A percentile compares a stretch with the other conserved stretches of the same genome.
These are phyloP conservation scores for Pulveroboletus frians DNA, from an alignment of 768 basidiomycete species.

Conservation along the genomic window DNA sequence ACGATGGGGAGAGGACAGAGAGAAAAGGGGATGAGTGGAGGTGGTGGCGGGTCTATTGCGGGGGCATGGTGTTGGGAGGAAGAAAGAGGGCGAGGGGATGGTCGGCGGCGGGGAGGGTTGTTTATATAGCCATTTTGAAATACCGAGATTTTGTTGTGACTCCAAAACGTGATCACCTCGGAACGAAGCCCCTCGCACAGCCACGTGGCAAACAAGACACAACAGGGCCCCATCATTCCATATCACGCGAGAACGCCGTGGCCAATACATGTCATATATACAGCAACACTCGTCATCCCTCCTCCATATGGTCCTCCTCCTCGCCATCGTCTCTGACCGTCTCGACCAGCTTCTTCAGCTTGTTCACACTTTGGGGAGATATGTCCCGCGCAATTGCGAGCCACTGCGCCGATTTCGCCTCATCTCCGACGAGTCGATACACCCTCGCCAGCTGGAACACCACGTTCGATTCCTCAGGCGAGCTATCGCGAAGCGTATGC, in stretches of 20 bases:
- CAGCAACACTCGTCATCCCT: conserved; percentile 44
- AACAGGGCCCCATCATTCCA: conserved; percentile 14
- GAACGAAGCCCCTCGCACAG: conserved; percentile 29
- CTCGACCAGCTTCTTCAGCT: conserved; percentile 75
- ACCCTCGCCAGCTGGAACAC: conserved; percentile 93
- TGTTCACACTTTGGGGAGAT: conserved; percentile 82
- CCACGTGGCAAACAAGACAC: conserved; percentile 23
- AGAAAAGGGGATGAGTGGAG: conserved; percentile 7
- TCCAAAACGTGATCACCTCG: conserved; percentile 27
- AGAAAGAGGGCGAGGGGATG: conserved; percentile 20
- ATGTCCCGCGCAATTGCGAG: conserved; percentile 91
- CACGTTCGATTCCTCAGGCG: conserved; percentile 95
- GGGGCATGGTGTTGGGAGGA: conserved; percentile 36
- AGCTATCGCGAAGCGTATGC: conserved; percentile 69
- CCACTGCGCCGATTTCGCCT: conserved; percentile 72
- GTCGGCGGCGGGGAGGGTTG: conserved; percentile 22
- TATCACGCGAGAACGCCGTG: conserved; percentile 24
- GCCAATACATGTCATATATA: conserved; percentile 13
- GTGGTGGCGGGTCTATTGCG: conserved; percentile 19
- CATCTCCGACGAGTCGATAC: conserved; percentile 77
- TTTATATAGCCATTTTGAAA: conserved; percentile 44
- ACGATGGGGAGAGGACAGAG: conserved; percentile 7
- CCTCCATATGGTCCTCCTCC: conserved; percentile 68
- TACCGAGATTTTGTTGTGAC: conserved; percentile 30
- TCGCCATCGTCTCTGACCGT: conserved; percentile 57